These are phyloP conservation scores for Hordeum marinum DNA, from an alignment of 176 grass and related monocot genomes.

Conservation along the genomic window DNA sequence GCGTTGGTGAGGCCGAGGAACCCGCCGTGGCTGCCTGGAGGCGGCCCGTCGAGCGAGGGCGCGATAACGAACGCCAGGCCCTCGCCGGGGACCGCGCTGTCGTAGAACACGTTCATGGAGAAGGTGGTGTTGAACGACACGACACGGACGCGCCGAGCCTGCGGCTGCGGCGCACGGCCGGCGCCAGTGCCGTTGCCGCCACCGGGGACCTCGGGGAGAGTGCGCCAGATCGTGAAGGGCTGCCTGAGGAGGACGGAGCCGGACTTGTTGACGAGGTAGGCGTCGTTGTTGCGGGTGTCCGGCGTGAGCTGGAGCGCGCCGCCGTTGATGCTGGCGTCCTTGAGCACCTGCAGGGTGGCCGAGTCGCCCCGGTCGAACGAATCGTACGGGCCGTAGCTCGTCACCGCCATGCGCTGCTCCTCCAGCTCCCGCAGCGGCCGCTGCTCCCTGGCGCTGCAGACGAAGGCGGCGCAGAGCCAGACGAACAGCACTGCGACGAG, in stretches of 20 bases:
- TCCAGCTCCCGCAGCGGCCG: neutral
- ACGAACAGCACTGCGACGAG: neutral
- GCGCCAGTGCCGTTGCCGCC: neutral
- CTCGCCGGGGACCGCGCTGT: slow-evolving; percentile 4
- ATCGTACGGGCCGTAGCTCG: neutral
- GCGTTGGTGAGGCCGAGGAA: slow-evolving; percentile 65
- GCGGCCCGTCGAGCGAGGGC: slow-evolving; percentile 7
- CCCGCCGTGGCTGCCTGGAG: slow-evolving; percentile 30
- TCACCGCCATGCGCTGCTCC: neutral
- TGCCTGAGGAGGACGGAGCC: slow-evolving; percentile 33
- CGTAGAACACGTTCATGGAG: slow-evolving; percentile 44
- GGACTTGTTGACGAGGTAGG: slow-evolving; percentile 24
- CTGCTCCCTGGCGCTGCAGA: neutral
- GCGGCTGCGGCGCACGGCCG: neutral
- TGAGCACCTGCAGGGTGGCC: neutral
- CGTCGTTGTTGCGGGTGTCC: neutral
- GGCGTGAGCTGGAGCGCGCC: slow-evolving; percentile 62
- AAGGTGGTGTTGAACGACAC: slow-evolving; percentile 59
- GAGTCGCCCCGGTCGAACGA: neutral
- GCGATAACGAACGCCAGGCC: slow-evolving; percentile 42
- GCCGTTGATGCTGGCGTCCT: neutral
- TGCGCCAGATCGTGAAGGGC: slow-evolving; percentile 38
- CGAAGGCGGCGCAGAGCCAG: neutral
- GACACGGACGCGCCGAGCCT: neutral
- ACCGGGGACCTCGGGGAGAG: neutral